Percentiles rank a stretch among this genome's conserved stretches.
phyloP scores from a whole-genome alignment of 1,284 basidiomycete genomes.

The Pyrrhoderma noxium region DNA sequence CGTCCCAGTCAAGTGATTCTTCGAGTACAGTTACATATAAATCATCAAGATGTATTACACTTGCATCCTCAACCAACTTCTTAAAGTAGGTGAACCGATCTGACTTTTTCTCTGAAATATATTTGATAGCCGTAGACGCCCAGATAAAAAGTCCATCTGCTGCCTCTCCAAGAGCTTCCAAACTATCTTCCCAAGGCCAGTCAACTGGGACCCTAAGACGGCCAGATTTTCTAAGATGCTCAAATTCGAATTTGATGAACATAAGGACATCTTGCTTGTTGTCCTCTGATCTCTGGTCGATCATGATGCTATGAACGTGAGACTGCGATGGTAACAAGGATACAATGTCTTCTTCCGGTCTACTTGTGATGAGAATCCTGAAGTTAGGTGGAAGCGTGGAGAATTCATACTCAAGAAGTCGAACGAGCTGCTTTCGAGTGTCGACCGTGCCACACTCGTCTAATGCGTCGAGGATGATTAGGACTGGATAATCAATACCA shows the following conservation, averaged over 20 bases:
- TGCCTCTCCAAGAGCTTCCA: not conserved
- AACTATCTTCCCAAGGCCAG: constrained; percentile 5
- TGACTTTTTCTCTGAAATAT: not conserved
- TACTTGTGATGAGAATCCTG: constrained; percentile 2
- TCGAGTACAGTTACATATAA: not conserved
- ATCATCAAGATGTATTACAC: not conserved
- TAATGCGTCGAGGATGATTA: constrained; percentile 1
- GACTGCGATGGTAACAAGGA: not conserved
- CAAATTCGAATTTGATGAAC: not conserved
- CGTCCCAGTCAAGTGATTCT: not conserved
- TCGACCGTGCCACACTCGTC: constrained; percentile 2
- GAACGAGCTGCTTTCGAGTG: not conserved
- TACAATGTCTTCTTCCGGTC: constrained; percentile 2
- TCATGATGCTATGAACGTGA: not conserved
- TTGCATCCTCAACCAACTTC: not conserved
- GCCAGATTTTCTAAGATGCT: not conserved
- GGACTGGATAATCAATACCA: not conserved
- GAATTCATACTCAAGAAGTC: not conserved
- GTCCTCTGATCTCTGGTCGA: not conserved
- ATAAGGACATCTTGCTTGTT: not conserved
- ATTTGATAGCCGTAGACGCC: constrained; percentile 4
- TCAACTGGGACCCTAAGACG: not conserved
- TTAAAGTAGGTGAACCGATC: not conserved
- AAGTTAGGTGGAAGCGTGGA: not conserved
- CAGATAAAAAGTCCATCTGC: constrained; percentile 9